phyloP scores from a whole-genome alignment of 805 yeast genomes.

The Starmerella bombicola region DNA sequence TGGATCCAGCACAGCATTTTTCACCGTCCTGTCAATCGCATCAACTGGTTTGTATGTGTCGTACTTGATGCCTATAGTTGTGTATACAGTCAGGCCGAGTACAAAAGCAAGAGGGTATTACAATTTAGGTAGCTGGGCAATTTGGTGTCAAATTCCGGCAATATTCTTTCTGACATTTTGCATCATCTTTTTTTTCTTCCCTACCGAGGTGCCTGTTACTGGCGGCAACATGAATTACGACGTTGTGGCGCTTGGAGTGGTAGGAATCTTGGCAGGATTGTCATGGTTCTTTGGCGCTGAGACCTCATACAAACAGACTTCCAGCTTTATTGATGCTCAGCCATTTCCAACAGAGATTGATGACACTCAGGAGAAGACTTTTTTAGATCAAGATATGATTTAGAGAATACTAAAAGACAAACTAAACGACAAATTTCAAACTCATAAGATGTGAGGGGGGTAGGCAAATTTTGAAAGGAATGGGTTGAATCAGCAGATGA shows the following conservation, averaged over 20 bases:
- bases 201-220: constrained; percentile 48
- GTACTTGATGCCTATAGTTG: constrained; percentile 44
- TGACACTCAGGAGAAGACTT: no score
- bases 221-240: constrained; percentile 58
- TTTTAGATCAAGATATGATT: no score
- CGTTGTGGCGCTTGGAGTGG: constrained; percentile 38
- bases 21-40: constrained; percentile 51
- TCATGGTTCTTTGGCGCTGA: constrained; percentile 19
- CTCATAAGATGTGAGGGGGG: no score
- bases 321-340: no score
- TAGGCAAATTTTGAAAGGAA: no score
- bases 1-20: constrained; percentile 56
- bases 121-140: constrained; percentile 47
- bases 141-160: constrained; percentile 48
- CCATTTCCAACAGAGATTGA: no score
- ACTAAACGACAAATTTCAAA: no score
- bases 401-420: no score
- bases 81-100: constrained; percentile 18
- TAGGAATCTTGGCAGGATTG: constrained; percentile 28
- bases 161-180: constrained; percentile 49
- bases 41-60: constrained; percentile 45
- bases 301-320: constrained; percentile 7
- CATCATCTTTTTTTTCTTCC: constrained; percentile 51
- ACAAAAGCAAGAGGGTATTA: constrained; percentile 39
- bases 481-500: constrained; percentile 3